Conservation (phyloP, 1,284 basidiomycete species). For the Cutaneotrichosporon spelunceum region DNA sequence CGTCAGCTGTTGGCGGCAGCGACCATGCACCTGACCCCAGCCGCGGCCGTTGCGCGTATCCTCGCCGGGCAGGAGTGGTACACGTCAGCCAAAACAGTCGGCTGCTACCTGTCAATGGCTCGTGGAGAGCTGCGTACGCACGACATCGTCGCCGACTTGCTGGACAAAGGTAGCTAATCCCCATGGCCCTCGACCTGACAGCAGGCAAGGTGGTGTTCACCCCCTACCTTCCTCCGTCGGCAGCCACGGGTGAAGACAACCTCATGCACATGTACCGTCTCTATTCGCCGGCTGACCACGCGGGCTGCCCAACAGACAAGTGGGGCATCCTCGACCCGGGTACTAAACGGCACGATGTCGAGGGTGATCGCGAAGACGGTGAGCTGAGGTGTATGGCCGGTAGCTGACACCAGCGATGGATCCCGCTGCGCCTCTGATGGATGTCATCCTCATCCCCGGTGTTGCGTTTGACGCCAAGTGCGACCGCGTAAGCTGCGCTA, state of each 20-base stretch:
- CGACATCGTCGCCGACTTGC: slow-evolving; percentile 38
- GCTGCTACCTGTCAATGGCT: slow-evolving; percentile 49
- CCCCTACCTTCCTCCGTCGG: slow-evolving; percentile 35
- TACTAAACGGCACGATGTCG: slow-evolving; percentile 27
- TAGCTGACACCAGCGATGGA: slow-evolving; percentile 30
- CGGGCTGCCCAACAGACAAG: slow-evolving; percentile 42
- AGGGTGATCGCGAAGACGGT: slow-evolving; percentile 40
- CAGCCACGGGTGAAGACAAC: slow-evolving; percentile 15
- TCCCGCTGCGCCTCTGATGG: slow-evolving; percentile 26
- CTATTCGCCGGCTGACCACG: slow-evolving; percentile 41
- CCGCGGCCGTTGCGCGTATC: slow-evolving; percentile 34
- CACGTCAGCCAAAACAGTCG: slow-evolving; percentile 35
- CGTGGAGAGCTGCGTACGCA: slow-evolving; percentile 47
- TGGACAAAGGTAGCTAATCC: slow-evolving; percentile 19
- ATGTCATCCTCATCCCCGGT: slow-evolving; percentile 49
- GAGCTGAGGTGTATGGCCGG: slow-evolving; percentile 14
- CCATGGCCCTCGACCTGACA: neutral
- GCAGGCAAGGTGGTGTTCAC: slow-evolving; percentile 36
- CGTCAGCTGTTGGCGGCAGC: slow-evolving; percentile 3
- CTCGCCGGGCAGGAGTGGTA: slow-evolving; percentile 35
- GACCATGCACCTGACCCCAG: slow-evolving; percentile 23
- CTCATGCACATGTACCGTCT: slow-evolving; percentile 49
- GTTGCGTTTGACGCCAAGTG: slow-evolving; percentile 47
- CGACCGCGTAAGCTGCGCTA: slow-evolving; percentile 38
- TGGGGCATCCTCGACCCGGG: slow-evolving; percentile 52